Evolutionary conservation across 208 protist species (phyloP), one percentile per base, ranked within the genome.

Genomic region (Leishmania gerbilli): DNA sequence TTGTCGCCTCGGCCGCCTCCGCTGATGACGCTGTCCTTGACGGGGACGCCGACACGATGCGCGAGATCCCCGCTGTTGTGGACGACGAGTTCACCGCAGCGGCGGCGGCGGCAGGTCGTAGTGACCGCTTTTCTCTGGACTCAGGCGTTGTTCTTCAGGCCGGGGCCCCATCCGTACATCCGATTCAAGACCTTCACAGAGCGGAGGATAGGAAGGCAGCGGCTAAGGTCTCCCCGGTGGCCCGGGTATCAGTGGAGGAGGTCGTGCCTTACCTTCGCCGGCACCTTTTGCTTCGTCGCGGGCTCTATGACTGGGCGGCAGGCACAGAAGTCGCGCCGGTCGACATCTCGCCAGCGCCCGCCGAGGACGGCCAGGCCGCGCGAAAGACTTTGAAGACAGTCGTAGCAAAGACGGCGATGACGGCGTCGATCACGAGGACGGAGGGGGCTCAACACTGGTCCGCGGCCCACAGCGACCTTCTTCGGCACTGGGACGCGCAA

Each of bases 241-340:
- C 89, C 24, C 83, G 80, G 8, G 86, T 93, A n/a, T 47, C 86
- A 0, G 64, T 90, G 19, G 58, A 51, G 42, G 87, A 89, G 17
- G 84, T 88, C 9, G 64, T 87, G 74, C 74, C 76, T 8, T 94
- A 91, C 75, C 58, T 95, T 2, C 87, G 92, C 27, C 49, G 27
- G 7, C 31, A 89, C 56, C 47, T 89, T 34, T 34, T 92, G 71
- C 71, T 93, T 45, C 90, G 92, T 24, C 86, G 89, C 24, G 92
- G 90, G 27, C 83, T 79, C 27, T 87, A 81, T 76, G 72, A 51
- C 40, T 67, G 68, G 51, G 51, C 82, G 13, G 72, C n/a, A 19
- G 13, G 6, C 19, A 60, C 69, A 15, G 40, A 60, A 40, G 55
- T 47, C 45, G 56, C 56, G n/a, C 9, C 24, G 21, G 31, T 37